Evolutionary conservation across 345 rosid genomes (phyloP), one percentile per base, ranked within the genome.

Genomic region (Clarkia xantiana): DNA sequence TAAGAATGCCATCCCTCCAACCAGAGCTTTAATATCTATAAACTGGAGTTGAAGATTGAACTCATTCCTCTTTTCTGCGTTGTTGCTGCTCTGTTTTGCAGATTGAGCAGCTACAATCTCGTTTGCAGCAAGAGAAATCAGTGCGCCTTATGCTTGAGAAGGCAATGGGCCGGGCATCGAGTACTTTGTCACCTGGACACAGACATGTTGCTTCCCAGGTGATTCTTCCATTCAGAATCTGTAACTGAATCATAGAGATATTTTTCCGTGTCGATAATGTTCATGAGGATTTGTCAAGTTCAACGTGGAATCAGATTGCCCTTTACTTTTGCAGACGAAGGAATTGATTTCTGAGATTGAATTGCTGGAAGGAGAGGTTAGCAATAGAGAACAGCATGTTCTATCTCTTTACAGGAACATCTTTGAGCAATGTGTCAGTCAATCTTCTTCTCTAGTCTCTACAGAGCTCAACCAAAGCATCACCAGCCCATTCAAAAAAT

Each of bases 141-240:
- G 80, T 82, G 90, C 74, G 86, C 41, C 19, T 59, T 54, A 67
- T 69, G 64, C 84, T 89, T 13, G 97, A 89, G 71, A 80, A 73
- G 65, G 78, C 90, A 45, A 89, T 82, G 94, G 95, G 97, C 3
- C 68, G 94, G 43, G 83, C 71, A 62, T 89, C 97, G 9, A 85
- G 95, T 54, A 80, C 82, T 46, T 65, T 89, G 62, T 89, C 97
- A 45, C 95, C 94, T 15, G 94, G 97, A n/a, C 95, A 89, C 54
- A 74, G 81, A 62, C 86, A 89, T 67, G 84, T 89, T 54, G 59
- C 88, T 51, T 51, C 79, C 39, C 80, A 85, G 75, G 95, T 85
- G 65, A 58, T 18, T 29, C 13, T 15, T 34, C 43, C 17, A 40
- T 47, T 14, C 18, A 25, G 15, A 42, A 23, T 14, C 51, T 51